Base-by-base conservation (phyloP, 1,139 yeast genomes). In the Magnusiomyces fungicola region DNA sequence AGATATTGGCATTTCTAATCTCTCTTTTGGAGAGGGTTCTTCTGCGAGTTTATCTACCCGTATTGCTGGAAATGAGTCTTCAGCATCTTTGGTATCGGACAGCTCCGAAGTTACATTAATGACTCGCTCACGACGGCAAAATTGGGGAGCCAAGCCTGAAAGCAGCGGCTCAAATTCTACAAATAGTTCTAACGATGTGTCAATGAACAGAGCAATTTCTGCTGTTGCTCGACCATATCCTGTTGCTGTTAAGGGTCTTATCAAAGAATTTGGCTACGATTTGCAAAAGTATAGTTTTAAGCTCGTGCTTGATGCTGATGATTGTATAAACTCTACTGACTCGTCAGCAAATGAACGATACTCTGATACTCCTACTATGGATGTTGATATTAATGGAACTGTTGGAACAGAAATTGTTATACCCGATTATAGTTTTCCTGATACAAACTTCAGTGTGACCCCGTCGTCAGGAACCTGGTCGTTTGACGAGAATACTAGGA, bases 171-270 rank as follows among this genome's bases (percentile, higher is more conserved):
- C n/a, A n/a, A n/a, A n/a, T n/a, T n/a, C n/a, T n/a, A n/a, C n/a
- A n/a, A n/a, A n/a, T n/a, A n/a, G n/a, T n/a, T n/a, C n/a, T n/a
- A n/a, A n/a, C n/a, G n/a, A n/a, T n/a, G n/a, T n/a, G n/a, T n/a
- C n/a, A n/a, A 34, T 34, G 38, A 34, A 34, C 16, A 7, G 96
- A 48, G 94, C 90, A 0, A 73, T 76, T 1, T 75, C 75, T 50
- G 87, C 95, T 0, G 75, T 83, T 2, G 69, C 85, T 22, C 72
- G 96, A 46, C 96, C 96, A 1, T 85, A 74, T 57, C 79, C 85
- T 1, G 64, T 79, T 3, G 77, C 81, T 2, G 73, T 81, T 0
- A 69, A 70, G 44, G 96, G 96, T 0, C 56, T 58, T 0, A 67
- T 69, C 14, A 64, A 75, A 3, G 63, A 65, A 23, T 75, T 81